Evolutionary conservation across 805 yeast species (phyloP).

Genomic region (Metschnikowia shivogae): DNA sequence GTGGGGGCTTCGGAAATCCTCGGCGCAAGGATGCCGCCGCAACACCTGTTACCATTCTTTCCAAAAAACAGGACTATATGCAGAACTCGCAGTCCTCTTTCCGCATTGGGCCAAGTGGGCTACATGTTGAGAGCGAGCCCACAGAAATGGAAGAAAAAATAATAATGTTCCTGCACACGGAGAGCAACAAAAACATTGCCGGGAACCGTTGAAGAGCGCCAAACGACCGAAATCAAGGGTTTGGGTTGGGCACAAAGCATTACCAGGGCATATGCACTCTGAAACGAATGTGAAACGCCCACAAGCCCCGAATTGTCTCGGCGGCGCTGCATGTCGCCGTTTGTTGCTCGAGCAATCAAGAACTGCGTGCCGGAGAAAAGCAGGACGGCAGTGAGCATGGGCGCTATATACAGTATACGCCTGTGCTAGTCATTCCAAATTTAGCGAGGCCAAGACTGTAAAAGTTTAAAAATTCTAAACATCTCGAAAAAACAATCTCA

Average conservation of each 20-base stretch:
- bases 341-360: slow-evolving; percentile 10
- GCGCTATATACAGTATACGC: slow-evolving; percentile 8
- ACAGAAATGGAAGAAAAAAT: slow-evolving; percentile 7
- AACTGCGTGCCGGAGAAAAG: slow-evolving; percentile 6
- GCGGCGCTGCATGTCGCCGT: neutral
- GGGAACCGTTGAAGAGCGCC: neutral
- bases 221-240: neutral
- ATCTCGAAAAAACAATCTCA: slow-evolving; percentile 28
- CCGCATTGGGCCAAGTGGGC: slow-evolving; percentile 10
- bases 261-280: neutral
- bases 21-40: slow-evolving; percentile 1
- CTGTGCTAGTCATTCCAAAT: slow-evolving; percentile 18
- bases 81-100: slow-evolving; percentile 1
- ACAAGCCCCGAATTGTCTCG: neutral
- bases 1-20: neutral
- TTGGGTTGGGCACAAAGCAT: too few relatives aligned
- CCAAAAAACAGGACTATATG: neutral
- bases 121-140: slow-evolving; percentile 7
- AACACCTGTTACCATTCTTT: slow-evolving; percentile 1
- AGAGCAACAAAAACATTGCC: neutral
- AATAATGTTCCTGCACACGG: slow-evolving; percentile 12
- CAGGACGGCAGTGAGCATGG: slow-evolving; percentile 11
- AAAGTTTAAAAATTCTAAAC: slow-evolving; percentile 7
- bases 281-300: neutral
- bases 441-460: slow-evolving; percentile 9